Base-by-base conservation (phyloP, 148 eudicot species). In the Vaccinium corymbosum region DNA sequence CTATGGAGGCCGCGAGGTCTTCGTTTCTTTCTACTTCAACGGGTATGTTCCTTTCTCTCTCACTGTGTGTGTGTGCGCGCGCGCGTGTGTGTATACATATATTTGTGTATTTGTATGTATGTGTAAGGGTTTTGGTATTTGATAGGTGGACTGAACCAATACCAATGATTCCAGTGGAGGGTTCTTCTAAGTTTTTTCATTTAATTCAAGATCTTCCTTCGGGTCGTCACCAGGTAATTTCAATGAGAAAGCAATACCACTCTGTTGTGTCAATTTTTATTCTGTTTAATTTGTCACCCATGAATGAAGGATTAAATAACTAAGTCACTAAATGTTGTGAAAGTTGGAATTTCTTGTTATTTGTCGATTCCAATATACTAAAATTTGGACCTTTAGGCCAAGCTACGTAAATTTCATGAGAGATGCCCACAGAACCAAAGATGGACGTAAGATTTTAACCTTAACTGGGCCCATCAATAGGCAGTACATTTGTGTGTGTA, bases 101-200 rank as follows among this genome's bases (percentile, higher is more conserved):
- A 35, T 35, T 35, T 35, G 38, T 2, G 0, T 64, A 13, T 1
- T 25, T 68, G 38, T 68, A 13, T 4, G 6, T 7, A 68, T 68
- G 38, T 22, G 38, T 14, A 27, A 68, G 42, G 73, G 7, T 12
- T 27, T 68, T 29, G 16, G 42, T 80, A 38, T 84, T 76, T 80
- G 86, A 49, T 80, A 87, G 91, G 88, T 89, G 86, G 88, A 86
- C 76, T 55, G 82, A 87, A 50, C 72, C 27, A 76, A 62, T 72
- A 53, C 85, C 52, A 12, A 89, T 89, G 91, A 49, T 10, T 83
- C 53, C 68, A 61, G 57, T 85, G 81, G 89, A 83, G 82, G 86
- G 86, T 79, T 89, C 91, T 25, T 50, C 80, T 15, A 29, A 22
- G 29, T 20, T 79, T 76, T 89, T 89, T 59, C 86, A 71, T 72